Evolutionary conservation across 192 early-diverging fungal genomes (phyloP).

Genomic region (Linnemannia zychae): DNA sequence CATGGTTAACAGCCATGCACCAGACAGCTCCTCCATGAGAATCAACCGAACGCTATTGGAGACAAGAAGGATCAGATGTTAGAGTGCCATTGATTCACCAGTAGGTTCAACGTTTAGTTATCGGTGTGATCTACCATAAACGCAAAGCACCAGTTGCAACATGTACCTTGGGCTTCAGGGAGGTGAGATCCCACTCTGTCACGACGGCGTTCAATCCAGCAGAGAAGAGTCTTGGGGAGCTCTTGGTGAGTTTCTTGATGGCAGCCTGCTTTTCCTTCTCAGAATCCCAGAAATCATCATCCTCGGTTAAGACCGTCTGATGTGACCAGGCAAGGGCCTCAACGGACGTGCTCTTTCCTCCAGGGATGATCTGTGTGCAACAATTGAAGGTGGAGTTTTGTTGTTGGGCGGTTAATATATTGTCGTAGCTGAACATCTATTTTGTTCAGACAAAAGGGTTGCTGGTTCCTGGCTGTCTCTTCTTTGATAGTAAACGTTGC

Average conservation of each 20-base stretch:
- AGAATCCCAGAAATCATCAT: conserved; percentile 78
- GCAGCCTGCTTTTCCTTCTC: conserved; percentile 70
- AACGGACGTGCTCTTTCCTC: conserved; percentile 77
- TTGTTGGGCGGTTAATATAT: background rate
- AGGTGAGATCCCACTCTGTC: conserved; percentile 87
- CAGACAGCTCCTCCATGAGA: conserved; percentile 94
- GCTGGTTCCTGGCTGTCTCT: background rate
- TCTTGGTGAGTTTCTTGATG: conserved; percentile 60
- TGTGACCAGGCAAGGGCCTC: conserved; percentile 90
- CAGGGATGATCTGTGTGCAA: conserved; percentile 79
- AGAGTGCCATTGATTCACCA: background rate
- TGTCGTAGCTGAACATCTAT: background rate
- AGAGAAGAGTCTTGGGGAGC: conserved; percentile 85
- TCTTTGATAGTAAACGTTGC: too few relatives aligned
- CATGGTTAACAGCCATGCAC: conserved; percentile 89
- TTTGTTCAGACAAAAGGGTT: background rate
- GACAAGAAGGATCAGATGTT: background rate
- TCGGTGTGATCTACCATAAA: background rate
- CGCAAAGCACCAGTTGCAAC: background rate
- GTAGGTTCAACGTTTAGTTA: background rate
- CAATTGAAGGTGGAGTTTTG: conserved; percentile 4
- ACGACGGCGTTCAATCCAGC: conserved; percentile 89
- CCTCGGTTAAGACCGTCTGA: conserved; percentile 72
- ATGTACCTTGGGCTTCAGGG: conserved; percentile 72
- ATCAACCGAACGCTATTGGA: conserved; percentile 69